Base-by-base conservation (phyloP, 495 filamentous ascomycete genomes). In the Aspergillus leporis region DNA sequence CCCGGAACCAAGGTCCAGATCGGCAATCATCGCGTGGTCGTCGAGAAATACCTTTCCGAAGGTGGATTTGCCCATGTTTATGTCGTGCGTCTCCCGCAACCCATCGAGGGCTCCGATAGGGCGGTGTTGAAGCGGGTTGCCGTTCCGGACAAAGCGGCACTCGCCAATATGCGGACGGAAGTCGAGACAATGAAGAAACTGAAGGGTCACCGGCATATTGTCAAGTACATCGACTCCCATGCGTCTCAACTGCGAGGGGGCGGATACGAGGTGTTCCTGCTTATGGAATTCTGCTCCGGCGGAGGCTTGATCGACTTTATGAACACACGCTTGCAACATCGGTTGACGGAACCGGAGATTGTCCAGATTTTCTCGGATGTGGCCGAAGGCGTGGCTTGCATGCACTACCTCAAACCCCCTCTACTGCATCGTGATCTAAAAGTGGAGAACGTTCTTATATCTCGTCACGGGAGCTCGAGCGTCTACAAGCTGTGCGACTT, bases 131-230 rank as follows among this genome's bases (percentile, higher is more conserved):
- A 98, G 79, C 83, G 94, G 66, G 94, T 98, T 46, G 94, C 95
- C n/a, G 94, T 98, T 32, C 91, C 95, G 41, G 94, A 98, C 70
- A 96, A 94, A 80, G 87, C 94, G 65, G 84, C 92, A 52, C 81
- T 98, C 70, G 90, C 92, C 30, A 92, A 87, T 72, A 97, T 98
- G 94, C 88, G 95, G 68, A 98, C 89, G 58, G 94, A 98, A 81
- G 94, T 98, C 54, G 94, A 98, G 76, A 98, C 94, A 19, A 98
- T 98, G 94, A 98, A 98, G 85, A 91, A 93, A 67, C 79, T 98
- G 59, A 96, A 95, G 81, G 95, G 95, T 34, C 94, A 97, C 78
- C 86, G 85, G 53, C 89, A 94, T 62, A 97, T 98, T 68, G 94
- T 98, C 65, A 96, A 88, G 51, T 98, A 98, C 73, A 91, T 98